phyloP scores from a whole-genome alignment of 345 rosid species.

The Eucalyptus melliodora region DNA sequence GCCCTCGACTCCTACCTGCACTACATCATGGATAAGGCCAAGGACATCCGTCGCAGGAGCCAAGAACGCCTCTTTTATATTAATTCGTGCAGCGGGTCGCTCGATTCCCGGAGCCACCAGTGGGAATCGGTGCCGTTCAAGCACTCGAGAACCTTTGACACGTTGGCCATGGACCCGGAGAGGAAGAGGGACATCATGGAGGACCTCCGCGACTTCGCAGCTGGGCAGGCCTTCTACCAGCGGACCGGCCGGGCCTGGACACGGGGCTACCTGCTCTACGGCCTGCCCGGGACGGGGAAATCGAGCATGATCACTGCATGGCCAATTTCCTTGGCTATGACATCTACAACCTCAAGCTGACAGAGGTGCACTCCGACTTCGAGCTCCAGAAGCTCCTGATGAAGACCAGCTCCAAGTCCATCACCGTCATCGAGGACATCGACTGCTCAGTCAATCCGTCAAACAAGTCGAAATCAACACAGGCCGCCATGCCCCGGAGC shows the following conservation, averaged over 20 bases:
- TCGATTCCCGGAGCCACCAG: constrained; percentile 21
- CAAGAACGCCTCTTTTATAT: constrained; percentile 68
- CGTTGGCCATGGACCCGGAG: constrained; percentile 71
- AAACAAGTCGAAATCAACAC: neutral
- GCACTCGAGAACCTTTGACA: constrained; percentile 85
- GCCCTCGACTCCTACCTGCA: constrained; percentile 24
- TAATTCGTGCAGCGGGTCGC: constrained; percentile 20
- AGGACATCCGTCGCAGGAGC: constrained; percentile 56
- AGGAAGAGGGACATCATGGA: constrained; percentile 56
- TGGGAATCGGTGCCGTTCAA: neutral
- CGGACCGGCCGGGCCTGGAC: constrained; percentile 26
- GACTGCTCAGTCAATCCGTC: constrained; percentile 13
- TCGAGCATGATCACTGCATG: neutral
- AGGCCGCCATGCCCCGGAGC: neutral
- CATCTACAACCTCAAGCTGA: constrained; percentile 24
- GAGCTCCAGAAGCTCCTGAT: constrained; percentile 4
- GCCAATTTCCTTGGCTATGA: neutral
- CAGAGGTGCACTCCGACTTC: constrained; percentile 67
- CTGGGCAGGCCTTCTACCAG: neutral
- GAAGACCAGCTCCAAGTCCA: constrained; percentile 74
- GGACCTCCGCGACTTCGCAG: constrained; percentile 1
- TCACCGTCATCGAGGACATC: constrained; percentile 35
- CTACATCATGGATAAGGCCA: constrained; percentile 47
- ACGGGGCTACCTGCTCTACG: constrained; percentile 10
- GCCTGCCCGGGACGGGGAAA: neutral